Conservation (phyloP, 2,329 filamentous ascomycete genomes). For the Ceratocystis destructans region DNA sequence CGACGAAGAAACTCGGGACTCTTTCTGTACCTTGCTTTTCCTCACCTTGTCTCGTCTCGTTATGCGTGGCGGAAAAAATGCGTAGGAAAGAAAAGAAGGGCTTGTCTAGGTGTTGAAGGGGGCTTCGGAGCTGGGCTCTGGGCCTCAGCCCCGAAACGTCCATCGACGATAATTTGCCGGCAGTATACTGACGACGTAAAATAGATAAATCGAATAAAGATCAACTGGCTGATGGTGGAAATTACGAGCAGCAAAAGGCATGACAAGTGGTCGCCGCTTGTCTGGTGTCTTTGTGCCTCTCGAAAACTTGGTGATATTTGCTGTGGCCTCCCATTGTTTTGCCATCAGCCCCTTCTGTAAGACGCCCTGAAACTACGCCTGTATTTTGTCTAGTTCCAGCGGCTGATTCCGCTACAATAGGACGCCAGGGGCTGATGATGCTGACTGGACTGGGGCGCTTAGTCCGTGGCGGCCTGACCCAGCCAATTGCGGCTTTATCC, state of each 20-base stretch:
- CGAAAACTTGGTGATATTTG: not conserved
- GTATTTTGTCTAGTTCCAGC: not conserved
- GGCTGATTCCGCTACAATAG: not conserved
- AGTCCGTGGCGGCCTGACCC: not conserved
- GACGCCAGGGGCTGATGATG: not conserved
- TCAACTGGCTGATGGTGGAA: not conserved
- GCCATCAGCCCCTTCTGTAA: not conserved
- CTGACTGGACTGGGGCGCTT: not conserved
- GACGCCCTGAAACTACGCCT: not conserved
- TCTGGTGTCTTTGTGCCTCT: no score
- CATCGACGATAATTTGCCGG: constrained; percentile 3
- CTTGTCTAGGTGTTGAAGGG: not conserved
- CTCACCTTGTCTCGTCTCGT: not conserved
- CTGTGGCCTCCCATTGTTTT: no score
- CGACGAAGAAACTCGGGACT: not conserved
- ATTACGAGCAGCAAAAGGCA: not conserved
- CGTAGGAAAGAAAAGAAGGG: not conserved
- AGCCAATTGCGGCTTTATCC: not conserved
- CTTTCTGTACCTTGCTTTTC: not conserved
- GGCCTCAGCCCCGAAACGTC: not conserved
- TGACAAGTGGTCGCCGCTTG: not conserved
- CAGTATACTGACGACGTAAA: not conserved
- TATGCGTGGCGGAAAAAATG: not conserved
- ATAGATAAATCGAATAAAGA: not conserved
- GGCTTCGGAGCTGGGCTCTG: not conserved